Base-by-base conservation (phyloP, 176 grass and related monocot species). In the Aegilops speltoides region DNA sequence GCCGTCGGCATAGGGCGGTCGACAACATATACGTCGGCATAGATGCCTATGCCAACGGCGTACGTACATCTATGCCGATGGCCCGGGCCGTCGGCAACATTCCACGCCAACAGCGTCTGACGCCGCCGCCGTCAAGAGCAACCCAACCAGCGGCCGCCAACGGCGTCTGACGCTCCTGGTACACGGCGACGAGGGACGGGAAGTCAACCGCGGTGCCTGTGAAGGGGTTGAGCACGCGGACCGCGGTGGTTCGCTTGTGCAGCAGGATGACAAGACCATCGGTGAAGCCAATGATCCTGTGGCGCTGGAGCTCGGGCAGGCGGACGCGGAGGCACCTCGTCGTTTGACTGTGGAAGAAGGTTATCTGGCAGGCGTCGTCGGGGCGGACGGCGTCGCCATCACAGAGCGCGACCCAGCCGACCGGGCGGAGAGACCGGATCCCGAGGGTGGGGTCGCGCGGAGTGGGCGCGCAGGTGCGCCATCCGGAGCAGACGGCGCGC, bases 181-280 rank as follows among this genome's bases (percentile, higher is more conserved):
- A 61, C 38, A 54, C 38, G 31, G 32, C 24, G 68, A 59, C 22
- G 61, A 87, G 59, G 13, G 73, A 46, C 8, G 86, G 67, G 33
- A 87, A 45, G 20, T 87, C 65, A 1, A 70, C 32, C 23, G 36
- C n/a, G 8, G 41, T 22, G 29, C 67, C 13, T 2, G 66, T 87
- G 52, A 87, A 87, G 36, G 78, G 78, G 52, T 82, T 60, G 22
- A 82, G 64, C 7, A 87, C 43, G 13, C 24, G 86, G 14, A 76
- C 6, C 0, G 73, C 25, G 24, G 31, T 71, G 77, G 41, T 62
- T 10, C 26, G 20, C 45, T 87, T 63, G 61, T 82, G 43, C 7
- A 87, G 45, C n/a, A 87, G 52, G 46, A 76, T 31, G 73, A 54
- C 1, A 25, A 52, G 23, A 24, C 15, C 24, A 25, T 76, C 45